These are phyloP conservation scores for Euphorbia peplus DNA, from an alignment of 345 rosid species.

Conservation along the genomic window DNA sequence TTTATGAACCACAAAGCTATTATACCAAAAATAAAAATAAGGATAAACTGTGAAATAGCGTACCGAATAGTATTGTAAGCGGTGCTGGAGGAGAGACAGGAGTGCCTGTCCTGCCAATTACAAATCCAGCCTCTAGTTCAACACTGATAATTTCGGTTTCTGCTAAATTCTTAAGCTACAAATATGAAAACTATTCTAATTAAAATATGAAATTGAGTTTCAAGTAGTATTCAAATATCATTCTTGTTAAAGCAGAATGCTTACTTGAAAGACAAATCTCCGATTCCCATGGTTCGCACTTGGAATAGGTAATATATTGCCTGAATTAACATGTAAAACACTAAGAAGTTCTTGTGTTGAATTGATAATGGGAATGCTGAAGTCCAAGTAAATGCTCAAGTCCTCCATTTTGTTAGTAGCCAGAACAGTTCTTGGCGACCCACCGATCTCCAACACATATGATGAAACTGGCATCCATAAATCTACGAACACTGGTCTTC, in stretches of 20 bases:
- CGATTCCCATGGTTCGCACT: conserved; percentile 36
- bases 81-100: conserved; percentile 37
- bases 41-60: conserved; percentile 3
- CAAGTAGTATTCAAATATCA: not conserved
- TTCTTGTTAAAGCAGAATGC: conserved; percentile 12
- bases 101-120: conserved; percentile 40
- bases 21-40: not conserved
- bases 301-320: conserved; percentile 27
- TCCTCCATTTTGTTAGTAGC: conserved; percentile 40
- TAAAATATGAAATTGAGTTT: conserved; percentile 1
- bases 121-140: conserved; percentile 32
- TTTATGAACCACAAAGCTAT: conserved; percentile 2
- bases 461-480: conserved; percentile 50
- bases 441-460: conserved; percentile 37
- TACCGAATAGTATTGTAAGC: conserved; percentile 48
- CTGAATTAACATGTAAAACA: conserved; percentile 34
- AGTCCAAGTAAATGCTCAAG: conserved; percentile 43
- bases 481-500: conserved; percentile 49
- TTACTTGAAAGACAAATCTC: conserved; percentile 41
- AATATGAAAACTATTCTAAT: conserved; percentile 10
- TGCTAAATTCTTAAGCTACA: conserved; percentile 41
- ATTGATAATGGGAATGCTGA: conserved; percentile 43
- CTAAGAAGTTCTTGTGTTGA: conserved; percentile 43
- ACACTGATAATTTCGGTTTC: conserved; percentile 38
- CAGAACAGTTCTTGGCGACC: conserved; percentile 43